A percentile compares a stretch with the other conserved stretches of the same genome.
Evolutionary conservation across 257 asterid species (phyloP).

Genomic region (Solanum virginianum): DNA sequence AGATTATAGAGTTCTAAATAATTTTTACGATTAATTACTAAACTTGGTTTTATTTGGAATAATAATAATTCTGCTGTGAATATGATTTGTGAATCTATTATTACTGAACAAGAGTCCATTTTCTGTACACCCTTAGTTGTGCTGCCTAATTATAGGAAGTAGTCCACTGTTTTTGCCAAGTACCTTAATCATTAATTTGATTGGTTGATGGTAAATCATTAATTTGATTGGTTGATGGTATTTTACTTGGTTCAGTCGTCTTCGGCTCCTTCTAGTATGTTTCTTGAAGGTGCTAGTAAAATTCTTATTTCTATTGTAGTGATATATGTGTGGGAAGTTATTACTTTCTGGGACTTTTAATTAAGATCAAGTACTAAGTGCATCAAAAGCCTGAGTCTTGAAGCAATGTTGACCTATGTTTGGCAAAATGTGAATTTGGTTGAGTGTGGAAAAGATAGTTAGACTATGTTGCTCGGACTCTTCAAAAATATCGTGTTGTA

Average conservation of each 20-base stretch:
- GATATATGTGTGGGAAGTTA: not conserved
- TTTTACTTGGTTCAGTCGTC: not conserved
- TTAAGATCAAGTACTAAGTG: not conserved
- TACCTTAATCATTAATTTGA: not conserved
- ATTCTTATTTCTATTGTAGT: not conserved
- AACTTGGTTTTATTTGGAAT: not conserved
- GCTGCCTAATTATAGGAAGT: not conserved
- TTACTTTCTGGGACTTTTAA: not conserved
- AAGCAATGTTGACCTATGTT: not conserved
- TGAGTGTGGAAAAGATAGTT: not conserved
- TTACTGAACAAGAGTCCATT: not conserved
- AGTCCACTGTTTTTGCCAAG: not conserved
- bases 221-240: not conserved
- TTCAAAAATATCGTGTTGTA: too few relatives aligned
- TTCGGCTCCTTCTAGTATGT: not conserved
- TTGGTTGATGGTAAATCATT: not conserved
- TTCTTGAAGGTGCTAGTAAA: fast-evolving
- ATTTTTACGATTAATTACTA: not conserved
- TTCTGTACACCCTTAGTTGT: not conserved
- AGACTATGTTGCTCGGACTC: too few relatives aligned
- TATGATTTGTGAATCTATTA: not conserved
- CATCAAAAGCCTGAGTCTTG: not conserved
- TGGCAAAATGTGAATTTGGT: not conserved
- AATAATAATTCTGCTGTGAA: not conserved
- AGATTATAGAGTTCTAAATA: not conserved